Percentiles rank a stretch among this genome's conserved stretches.
Conservation (phyloP, 768 basidiomycete genomes). For the Lactifluus volemus region DNA sequence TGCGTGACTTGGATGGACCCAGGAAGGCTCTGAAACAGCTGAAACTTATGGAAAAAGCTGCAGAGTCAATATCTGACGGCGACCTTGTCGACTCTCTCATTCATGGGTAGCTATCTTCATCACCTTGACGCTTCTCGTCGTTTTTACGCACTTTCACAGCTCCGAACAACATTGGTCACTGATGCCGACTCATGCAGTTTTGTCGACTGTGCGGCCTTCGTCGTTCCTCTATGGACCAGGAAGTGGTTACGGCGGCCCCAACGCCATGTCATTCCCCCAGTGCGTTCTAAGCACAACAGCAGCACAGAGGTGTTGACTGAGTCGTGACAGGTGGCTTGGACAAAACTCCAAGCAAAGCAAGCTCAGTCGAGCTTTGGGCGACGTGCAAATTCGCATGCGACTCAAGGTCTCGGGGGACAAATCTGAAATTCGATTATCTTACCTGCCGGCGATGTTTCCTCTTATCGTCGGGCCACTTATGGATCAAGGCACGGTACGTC, state of each 20-base stretch:
- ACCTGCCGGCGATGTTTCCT: slow-evolving; percentile 82
- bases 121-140: background rate
- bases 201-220: slow-evolving; percentile 84
- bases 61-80: slow-evolving; percentile 89
- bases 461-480: slow-evolving; percentile 73
- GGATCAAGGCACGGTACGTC: slow-evolving; percentile 63
- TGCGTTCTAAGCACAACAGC: slow-evolving; percentile 32
- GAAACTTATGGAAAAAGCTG: slow-evolving; percentile 76
- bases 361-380: slow-evolving; percentile 67
- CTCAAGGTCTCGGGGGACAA: slow-evolving; percentile 88
- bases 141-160: slow-evolving; percentile 31
- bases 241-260: slow-evolving; percentile 55
- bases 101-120: slow-evolving; percentile 56
- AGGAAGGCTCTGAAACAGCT: slow-evolving; percentile 64
- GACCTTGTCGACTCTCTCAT: slow-evolving; percentile 91
- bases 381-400: slow-evolving; percentile 94
- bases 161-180: slow-evolving; percentile 94
- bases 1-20: slow-evolving; percentile 50
- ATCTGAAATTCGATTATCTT: slow-evolving; percentile 82
- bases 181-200: slow-evolving; percentile 89
- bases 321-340: slow-evolving; percentile 74
- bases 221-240: slow-evolving; percentile 72
- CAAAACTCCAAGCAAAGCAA: slow-evolving; percentile 94
- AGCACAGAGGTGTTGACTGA: background rate
- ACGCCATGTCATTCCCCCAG: slow-evolving; percentile 75